Base-by-base conservation (phyloP, 2,329 filamentous ascomycete genomes). In the Metarhizium brunneum region DNA sequence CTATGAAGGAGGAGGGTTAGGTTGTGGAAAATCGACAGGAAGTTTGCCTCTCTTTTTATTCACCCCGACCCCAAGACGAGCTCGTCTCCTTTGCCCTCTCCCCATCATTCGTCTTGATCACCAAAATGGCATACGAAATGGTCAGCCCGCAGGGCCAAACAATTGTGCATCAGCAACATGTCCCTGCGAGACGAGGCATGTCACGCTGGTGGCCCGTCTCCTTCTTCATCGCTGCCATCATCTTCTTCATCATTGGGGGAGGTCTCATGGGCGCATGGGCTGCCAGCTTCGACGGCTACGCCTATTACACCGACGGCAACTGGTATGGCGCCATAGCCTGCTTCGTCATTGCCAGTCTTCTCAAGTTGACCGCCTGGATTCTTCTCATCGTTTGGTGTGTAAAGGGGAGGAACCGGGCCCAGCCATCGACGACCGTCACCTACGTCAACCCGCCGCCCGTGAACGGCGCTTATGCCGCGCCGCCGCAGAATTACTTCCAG, bases 121-220 rank as follows among this genome's bases (percentile, higher is more conserved):
- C n/a, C n/a, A 25, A 45, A 45, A 45, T 45, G 42, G 42, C 42
- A 5, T 45, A 45, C 42, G 42, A 45, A 45, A 45, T 45, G 42
- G 25, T 18, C 38, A 40, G 38, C 16, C 42, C 42, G 10, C 42
- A 45, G 7, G 42, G n/a, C 42, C 42, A 18, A 45, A 45, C 42
- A 8, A 25, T 45, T 20, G 42, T 45, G 29, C 51, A 40, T 8
- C 50, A 35, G 38, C 36, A 54, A 47, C n/a, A n/a, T 36, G 30
- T 32, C 25, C 18, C 38, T 20, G 30, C 52, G 29, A 45, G 42
- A 45, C 16, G 5, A 20, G 42, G 42, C 7, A 35, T 55, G 30
- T 55, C 54, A n/a, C 50, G 45, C 30, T 51, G 54, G 48, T 55
- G 54, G 54, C 48, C 54, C 11, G 2, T 55, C 1, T 51, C 40